Evolutionary conservation across 129 eudicot species (phyloP).

Genomic region (Centella asiatica): DNA sequence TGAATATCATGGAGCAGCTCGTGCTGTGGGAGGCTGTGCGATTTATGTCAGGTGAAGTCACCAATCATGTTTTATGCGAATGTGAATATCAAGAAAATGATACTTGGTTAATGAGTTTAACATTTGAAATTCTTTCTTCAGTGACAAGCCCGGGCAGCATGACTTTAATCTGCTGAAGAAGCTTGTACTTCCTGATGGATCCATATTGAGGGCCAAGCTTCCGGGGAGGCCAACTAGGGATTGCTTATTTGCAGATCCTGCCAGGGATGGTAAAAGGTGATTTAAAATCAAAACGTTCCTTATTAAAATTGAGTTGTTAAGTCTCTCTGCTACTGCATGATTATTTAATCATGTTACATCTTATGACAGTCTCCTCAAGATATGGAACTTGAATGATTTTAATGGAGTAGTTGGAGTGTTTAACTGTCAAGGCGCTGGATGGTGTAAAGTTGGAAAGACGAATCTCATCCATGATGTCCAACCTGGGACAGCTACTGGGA

Average conservation of each 20-base stretch:
- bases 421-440: conserved; percentile 95
- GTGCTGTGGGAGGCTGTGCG: conserved; percentile 92
- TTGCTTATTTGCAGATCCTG: conserved; percentile 83
- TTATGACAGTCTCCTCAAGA: conserved; percentile 61
- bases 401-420: conserved; percentile 83
- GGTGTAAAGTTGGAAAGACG: conserved; percentile 73
- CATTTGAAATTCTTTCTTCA: conserved; percentile 18
- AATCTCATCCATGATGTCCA: conserved; percentile 55
- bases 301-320: background rate
- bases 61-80: background rate
- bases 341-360: background rate
- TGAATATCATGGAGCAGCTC: conserved; percentile 94
- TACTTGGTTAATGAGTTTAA: conserved; percentile 1
- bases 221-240: conserved; percentile 93
- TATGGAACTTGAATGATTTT: conserved; percentile 74
- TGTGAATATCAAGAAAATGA: background rate
- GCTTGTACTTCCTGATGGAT: conserved; percentile 92
- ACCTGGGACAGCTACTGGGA: conserved; percentile 59
- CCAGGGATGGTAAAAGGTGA: conserved; percentile 77
- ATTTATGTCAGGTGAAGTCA: conserved; percentile 74
- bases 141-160: conserved; percentile 96
- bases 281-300: background rate
- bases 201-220: conserved; percentile 78
- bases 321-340: background rate
- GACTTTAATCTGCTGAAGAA: conserved; percentile 67